Percentiles rank a stretch among this genome's conserved stretches.
These are phyloP conservation scores for Aspergillus brunneoviolaceus DNA, from an alignment of 2,329 filamentous ascomycete species.

Conservation along the genomic window DNA sequence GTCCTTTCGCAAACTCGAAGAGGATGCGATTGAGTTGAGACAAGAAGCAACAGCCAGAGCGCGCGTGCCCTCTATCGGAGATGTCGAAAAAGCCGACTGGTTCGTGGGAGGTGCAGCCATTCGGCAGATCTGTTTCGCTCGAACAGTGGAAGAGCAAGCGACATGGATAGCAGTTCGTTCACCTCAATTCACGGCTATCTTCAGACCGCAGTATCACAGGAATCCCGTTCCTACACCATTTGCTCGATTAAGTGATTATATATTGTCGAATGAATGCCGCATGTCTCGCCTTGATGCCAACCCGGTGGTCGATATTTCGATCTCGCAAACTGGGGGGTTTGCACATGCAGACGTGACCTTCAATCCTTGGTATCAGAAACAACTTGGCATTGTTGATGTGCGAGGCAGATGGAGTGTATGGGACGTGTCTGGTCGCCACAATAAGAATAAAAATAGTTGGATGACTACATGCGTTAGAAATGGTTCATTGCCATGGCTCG, in stretches of 20 bases:
- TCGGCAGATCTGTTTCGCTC: slow-evolving; percentile 55
- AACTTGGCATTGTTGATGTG: slow-evolving; percentile 57
- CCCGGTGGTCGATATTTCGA: slow-evolving; percentile 46
- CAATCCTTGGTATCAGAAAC: slow-evolving; percentile 59
- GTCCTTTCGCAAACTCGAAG: slow-evolving; percentile 41
- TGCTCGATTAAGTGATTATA: slow-evolving; percentile 14
- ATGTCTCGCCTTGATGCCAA: slow-evolving; percentile 50
- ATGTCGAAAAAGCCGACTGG: slow-evolving; percentile 50
- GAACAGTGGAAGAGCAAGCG: slow-evolving; percentile 40
- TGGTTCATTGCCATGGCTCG: slow-evolving; percentile 32
- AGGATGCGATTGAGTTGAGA: slow-evolving; percentile 27
- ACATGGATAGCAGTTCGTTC: slow-evolving; percentile 54
- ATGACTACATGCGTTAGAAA: slow-evolving; percentile 26
- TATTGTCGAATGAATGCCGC: slow-evolving; percentile 14
- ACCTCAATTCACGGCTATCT: slow-evolving; percentile 47
- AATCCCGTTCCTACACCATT: slow-evolving; percentile 25
- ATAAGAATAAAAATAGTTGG: slow-evolving; percentile 31
- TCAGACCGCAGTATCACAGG: slow-evolving; percentile 44
- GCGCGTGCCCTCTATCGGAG: slow-evolving; percentile 44
- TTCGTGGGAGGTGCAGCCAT: slow-evolving; percentile 50
- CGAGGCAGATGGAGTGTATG: slow-evolving; percentile 55
- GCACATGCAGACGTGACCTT: slow-evolving; percentile 58
- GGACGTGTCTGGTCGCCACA: slow-evolving; percentile 40
- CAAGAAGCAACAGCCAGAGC: slow-evolving; percentile 22
- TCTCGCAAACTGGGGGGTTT: slow-evolving; percentile 45